Evolutionary conservation across 345 rosid genomes (phyloP).

Genomic region (Boechera stricta): DNA sequence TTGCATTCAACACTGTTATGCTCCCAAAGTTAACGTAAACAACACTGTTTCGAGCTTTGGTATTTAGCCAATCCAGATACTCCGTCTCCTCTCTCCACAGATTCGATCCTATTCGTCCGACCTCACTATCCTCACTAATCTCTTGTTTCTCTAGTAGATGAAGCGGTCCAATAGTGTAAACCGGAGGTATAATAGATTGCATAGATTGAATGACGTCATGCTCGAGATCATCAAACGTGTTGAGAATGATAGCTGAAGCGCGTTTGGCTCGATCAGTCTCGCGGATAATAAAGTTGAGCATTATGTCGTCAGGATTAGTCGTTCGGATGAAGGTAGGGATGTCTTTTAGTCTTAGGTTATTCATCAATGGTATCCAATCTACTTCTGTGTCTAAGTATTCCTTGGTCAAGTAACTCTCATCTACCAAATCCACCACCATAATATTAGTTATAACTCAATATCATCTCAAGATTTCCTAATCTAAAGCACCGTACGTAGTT

Average conservation of each 20-base stretch:
- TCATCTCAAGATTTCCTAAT: background rate
- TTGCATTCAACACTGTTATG: conserved; percentile 29
- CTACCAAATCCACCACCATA: conserved; percentile 30
- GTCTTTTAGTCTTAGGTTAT: conserved; percentile 38
- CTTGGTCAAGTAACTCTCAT: conserved; percentile 45
- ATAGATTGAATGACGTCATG: conserved; percentile 31
- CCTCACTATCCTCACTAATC: background rate
- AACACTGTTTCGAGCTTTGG: conserved; percentile 32
- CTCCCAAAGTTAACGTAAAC: conserved; percentile 39
- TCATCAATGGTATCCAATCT: conserved; percentile 50
- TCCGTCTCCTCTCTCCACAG: conserved; percentile 43
- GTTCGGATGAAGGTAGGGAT: conserved; percentile 45
- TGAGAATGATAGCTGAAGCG: conserved; percentile 44
- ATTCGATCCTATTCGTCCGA: conserved; percentile 9
- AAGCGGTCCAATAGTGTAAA: conserved; percentile 36
- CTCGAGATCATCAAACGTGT: conserved; percentile 50
- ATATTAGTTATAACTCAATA: background rate
- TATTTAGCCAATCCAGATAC: conserved; percentile 44
- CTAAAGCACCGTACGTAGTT: background rate
- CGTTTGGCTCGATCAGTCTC: conserved; percentile 25
- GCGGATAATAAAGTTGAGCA: conserved; percentile 27
- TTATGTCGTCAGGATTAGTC: conserved; percentile 36
- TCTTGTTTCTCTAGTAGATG: conserved; percentile 6
- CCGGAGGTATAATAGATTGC: conserved; percentile 41
- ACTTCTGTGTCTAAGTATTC: conserved; percentile 45